Evolutionary conservation across 2,329 filamentous ascomycete genomes (phyloP).

Genomic region (Plectosphaerella cucumerina): DNA sequence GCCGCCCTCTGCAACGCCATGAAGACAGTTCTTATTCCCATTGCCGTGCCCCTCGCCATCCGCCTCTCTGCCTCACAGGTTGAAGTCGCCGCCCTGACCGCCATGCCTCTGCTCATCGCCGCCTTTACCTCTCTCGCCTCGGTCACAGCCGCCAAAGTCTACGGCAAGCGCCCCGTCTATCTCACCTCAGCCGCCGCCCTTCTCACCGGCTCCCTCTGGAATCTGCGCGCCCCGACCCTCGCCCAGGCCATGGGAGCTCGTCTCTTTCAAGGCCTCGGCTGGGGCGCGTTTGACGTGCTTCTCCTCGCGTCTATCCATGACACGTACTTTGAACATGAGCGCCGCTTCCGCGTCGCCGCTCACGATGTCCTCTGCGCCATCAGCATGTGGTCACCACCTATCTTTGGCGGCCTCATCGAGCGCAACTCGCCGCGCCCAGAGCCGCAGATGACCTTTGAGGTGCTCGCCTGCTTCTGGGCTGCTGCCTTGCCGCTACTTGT

Average conservation of each 20-base stretch:
- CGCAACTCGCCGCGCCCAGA: conserved; percentile 24
- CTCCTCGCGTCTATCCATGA: conserved; percentile 50
- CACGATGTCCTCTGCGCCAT: conserved; percentile 39
- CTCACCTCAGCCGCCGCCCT: conserved; percentile 39
- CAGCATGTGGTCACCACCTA: conserved; percentile 49
- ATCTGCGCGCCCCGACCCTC: conserved; percentile 38
- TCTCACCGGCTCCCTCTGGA: conserved; percentile 48
- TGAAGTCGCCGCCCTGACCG: conserved; percentile 44
- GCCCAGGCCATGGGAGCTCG: conserved; percentile 46
- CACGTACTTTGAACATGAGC: conserved; percentile 54
- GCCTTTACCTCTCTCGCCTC: conserved; percentile 38
- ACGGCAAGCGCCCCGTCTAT: conserved; percentile 51
- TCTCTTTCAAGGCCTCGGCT: conserved; percentile 52
- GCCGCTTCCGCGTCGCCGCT: conserved; percentile 37
- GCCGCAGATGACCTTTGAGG: conserved; percentile 45
- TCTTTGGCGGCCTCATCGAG: conserved; percentile 48
- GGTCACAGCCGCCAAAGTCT: conserved; percentile 37
- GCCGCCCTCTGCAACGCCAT: conserved; percentile 42
- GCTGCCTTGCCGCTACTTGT: conserved; percentile 42
- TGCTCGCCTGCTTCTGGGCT: conserved; percentile 44
- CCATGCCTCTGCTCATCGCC: conserved; percentile 47
- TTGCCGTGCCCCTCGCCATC: conserved; percentile 38
- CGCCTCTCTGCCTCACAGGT: conserved; percentile 42
- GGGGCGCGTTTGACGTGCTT: conserved; percentile 54
- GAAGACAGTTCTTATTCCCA: conserved; percentile 50